Evolutionary conservation across 225 moss, liverwort and hornwort species (phyloP).

Genomic region (Polytrichum formosum): DNA sequence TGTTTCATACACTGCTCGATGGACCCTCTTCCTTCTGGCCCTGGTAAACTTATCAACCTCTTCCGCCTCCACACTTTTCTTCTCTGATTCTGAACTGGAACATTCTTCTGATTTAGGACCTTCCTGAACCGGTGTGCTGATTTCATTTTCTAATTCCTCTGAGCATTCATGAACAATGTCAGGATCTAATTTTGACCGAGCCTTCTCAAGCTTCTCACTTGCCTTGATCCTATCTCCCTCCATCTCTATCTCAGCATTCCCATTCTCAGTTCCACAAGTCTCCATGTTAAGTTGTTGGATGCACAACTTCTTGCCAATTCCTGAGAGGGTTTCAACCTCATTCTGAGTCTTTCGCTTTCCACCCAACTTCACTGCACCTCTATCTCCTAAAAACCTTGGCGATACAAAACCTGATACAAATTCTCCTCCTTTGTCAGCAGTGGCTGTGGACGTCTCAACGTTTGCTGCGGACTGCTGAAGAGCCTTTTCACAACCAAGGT

Average conservation of each 20-base stretch:
- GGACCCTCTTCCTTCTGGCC: conserved; percentile 30
- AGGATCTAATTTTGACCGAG: conserved; percentile 10
- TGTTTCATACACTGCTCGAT: conserved; percentile 44
- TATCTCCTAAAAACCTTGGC: too few species aligned
- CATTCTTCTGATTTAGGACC: conserved; percentile 34
- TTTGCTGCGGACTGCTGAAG: conserved; percentile 13
- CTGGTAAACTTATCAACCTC: conserved; percentile 17
- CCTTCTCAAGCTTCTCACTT: conserved; percentile 14
- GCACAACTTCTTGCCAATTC: conserved; percentile 49
- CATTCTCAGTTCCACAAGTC: conserved; percentile 29
- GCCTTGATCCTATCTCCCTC: conserved; percentile 5
- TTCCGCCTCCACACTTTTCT: conserved; percentile 32
- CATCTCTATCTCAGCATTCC: conserved; percentile 20
- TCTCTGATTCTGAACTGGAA: conserved; percentile 47
- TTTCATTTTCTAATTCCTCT: conserved; percentile 17
- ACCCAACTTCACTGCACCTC: conserved; percentile 20
- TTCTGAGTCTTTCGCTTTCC: conserved; percentile 41
- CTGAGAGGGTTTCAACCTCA: conserved; percentile 41
- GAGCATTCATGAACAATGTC: conserved; percentile 19
- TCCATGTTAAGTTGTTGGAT: conserved; percentile 39
- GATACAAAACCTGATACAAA: too few species aligned
- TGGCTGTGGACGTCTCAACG: conserved; percentile 19
- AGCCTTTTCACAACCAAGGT: conserved; percentile 40
- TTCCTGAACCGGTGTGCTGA: conserved; percentile 21
- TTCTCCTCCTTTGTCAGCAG: conserved; percentile 21